Evolutionary conservation across 2,329 filamentous ascomycete genomes (phyloP), one percentile per base, ranked within the genome.

Genomic region (Trichoderma aggressivum): DNA sequence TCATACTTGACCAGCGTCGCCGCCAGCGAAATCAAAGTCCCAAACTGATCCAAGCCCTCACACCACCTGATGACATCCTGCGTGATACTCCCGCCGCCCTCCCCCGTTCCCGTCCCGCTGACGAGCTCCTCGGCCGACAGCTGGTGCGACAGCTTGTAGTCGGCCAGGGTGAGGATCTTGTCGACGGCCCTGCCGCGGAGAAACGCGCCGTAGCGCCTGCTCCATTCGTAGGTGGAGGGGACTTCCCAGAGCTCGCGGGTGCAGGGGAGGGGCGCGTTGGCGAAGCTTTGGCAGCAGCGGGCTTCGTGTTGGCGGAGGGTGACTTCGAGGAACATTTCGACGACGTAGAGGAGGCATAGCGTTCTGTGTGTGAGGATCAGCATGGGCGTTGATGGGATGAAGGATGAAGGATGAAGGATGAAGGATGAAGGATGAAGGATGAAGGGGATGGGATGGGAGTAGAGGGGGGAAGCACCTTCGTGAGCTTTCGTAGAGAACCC

Each of bases 211-310:
- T 72, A 67, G 1, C 70, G 61, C 43, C 28, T 71, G 8, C 58
- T 62, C 71, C 71, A 73, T 32, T 71, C 70, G 34, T 61, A 67
- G 16, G 71, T 71, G 10, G 71, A 73, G 16, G 59, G 55, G 5
- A 71, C 63, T 43, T 73, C 72, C 73, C 73, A 74, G 18, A 74
- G 67, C 18, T 73, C 73, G 34, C 73, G 77, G 26, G 76, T 73
- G 43, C 72, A 74, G 10, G 72, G 73, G 18, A 74, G 72, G 6
- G 68, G 72, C 3, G 71, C 24, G 18, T 18, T n/a, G 53, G 28
- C 14, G 26, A 71, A 71, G 50, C 16, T 34, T 28, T 68, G 65
- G 32, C 58, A 58, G 36, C 72, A 69, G 7, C 39, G 36, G 43
- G 50, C 58, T 6, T 74, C 43, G 32, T 30, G 12, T 4, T 43